Evolutionary conservation across 2,329 filamentous ascomycete species (phyloP).

Genomic region (Fusarium oligoseptatum): DNA sequence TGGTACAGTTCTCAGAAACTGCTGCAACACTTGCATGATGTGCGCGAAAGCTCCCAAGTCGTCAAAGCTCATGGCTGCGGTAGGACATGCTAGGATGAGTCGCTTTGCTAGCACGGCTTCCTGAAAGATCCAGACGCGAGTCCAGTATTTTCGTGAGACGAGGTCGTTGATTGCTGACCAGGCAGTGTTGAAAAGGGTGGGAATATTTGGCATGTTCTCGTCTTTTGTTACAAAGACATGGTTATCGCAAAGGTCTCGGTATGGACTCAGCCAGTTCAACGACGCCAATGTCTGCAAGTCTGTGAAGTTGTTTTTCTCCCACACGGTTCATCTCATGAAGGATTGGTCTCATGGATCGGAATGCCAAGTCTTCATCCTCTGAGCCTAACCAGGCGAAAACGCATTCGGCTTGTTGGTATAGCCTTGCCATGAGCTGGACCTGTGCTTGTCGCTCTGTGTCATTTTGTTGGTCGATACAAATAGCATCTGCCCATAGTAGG

Average conservation of each 20-base stretch:
- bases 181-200: neutral
- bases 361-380: slow-evolving; percentile 1
- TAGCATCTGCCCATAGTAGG: slow-evolving; percentile 3
- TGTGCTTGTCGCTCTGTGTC: neutral
- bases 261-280: neutral
- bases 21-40: neutral
- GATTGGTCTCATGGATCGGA: neutral
- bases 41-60: neutral
- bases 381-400: slow-evolving; percentile 2
- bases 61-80: slow-evolving; percentile 4
- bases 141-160: neutral
- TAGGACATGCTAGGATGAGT: slow-evolving; percentile 2
- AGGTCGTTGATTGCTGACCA: slow-evolving; percentile 14
- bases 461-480: neutral
- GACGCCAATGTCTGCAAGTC: neutral
- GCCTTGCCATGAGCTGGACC: neutral
- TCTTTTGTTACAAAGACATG: neutral
- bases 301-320: neutral
- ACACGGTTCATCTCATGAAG: neutral
- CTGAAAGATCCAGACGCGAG: slow-evolving; percentile 5
- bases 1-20: neutral
- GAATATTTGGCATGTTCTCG: neutral
- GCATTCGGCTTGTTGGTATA: slow-evolving; percentile 2
- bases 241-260: neutral
- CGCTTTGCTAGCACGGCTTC: slow-evolving; percentile 1